Evolutionary conservation across 768 basidiomycete genomes (phyloP).

Genomic region (Kwoniella sp.): DNA sequence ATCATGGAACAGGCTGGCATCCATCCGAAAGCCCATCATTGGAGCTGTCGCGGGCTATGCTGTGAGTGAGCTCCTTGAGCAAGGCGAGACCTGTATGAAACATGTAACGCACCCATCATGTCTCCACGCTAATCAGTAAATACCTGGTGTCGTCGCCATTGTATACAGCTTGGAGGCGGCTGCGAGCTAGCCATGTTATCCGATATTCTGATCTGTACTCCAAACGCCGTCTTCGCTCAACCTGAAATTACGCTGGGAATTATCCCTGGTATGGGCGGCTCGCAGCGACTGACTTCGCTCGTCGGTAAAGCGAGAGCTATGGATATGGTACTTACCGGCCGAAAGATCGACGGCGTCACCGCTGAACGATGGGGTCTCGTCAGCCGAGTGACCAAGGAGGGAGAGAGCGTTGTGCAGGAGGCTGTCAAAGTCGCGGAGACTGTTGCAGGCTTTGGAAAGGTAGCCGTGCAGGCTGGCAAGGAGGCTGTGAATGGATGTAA

Average conservation of each 20-base stretch:
- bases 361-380: constrained; percentile 87
- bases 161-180: constrained; percentile 85
- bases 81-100: not conserved
- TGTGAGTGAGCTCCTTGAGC: constrained; percentile 57
- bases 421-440: constrained; percentile 76
- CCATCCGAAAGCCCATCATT: constrained; percentile 86
- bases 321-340: constrained; percentile 90
- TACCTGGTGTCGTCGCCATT: not conserved
- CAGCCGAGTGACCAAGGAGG: constrained; percentile 74
- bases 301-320: constrained; percentile 92
- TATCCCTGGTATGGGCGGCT: constrained; percentile 92
- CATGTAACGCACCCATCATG: too few relatives aligned
- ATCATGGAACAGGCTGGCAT: constrained; percentile 73
- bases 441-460: constrained; percentile 78
- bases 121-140: too few relatives aligned
- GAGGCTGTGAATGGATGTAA: constrained; percentile 89
- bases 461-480: constrained; percentile 83
- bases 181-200: constrained; percentile 88
- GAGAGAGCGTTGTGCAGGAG: constrained; percentile 78
- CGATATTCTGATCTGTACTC: constrained; percentile 90
- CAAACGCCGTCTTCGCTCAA: constrained; percentile 89
- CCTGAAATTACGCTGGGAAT: constrained; percentile 95
- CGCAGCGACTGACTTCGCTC: constrained; percentile 80
- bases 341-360: constrained; percentile 75
- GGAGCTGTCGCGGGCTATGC: constrained; percentile 96